A percentile compares a stretch with the other conserved stretches of the same genome.
Conservation (phyloP, 2,329 filamentous ascomycete species). For the Juglanconis sp. region DNA sequence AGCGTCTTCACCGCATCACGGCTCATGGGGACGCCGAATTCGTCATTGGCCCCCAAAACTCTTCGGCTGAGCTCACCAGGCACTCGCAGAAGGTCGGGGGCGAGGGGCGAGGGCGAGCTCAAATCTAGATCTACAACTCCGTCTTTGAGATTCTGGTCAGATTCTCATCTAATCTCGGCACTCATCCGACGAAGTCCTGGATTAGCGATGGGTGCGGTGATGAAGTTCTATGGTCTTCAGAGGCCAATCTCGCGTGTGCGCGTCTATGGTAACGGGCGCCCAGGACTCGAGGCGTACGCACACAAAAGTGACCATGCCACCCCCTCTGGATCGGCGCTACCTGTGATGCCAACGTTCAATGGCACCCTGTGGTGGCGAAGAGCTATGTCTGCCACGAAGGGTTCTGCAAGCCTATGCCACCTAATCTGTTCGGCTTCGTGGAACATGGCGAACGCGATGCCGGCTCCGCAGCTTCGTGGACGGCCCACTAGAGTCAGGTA, state of each 20-base stretch:
- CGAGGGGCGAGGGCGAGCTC: too few species aligned
- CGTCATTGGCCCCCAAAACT: background rate
- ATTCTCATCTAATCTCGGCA: too few species aligned
- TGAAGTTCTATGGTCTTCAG: too few species aligned
- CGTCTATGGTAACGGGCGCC: too few species aligned
- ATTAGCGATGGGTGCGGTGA: too few species aligned
- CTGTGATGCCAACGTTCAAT: background rate
- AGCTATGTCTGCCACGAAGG: background rate
- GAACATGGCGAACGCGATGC: slow-evolving; percentile 5
- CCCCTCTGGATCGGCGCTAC: background rate
- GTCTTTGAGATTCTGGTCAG: too few species aligned
- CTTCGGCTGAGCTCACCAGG: background rate
- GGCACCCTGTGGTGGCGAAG: background rate
- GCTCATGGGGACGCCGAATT: background rate
- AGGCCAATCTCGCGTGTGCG: too few species aligned
- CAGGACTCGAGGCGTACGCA: too few species aligned
- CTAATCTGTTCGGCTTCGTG: background rate
- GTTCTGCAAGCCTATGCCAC: background rate
- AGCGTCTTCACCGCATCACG: background rate
- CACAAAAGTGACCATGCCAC: too few species aligned
- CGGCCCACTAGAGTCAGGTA: background rate
- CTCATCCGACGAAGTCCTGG: too few species aligned
- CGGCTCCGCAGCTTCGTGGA: background rate
- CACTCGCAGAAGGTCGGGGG: background rate
- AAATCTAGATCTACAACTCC: too few species aligned